Conservation (phyloP, 2,329 filamentous ascomycete species). For the Bimuria novae-zelandiae region DNA sequence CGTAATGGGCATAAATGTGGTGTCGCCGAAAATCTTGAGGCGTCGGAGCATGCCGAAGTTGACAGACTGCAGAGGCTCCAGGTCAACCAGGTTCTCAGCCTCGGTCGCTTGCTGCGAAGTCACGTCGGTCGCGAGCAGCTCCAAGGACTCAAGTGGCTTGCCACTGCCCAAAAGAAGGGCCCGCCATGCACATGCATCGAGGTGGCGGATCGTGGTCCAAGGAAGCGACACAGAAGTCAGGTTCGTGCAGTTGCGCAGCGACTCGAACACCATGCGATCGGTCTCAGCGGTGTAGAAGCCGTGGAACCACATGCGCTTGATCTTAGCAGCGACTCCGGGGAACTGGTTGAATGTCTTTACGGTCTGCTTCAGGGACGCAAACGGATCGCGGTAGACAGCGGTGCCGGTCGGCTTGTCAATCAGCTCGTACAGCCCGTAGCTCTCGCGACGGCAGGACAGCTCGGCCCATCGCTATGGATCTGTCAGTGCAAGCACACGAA, state of each 20-base stretch:
- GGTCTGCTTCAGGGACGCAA: slow-evolving; percentile 54
- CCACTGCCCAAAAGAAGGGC: slow-evolving; percentile 52
- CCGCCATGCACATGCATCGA: slow-evolving; percentile 54
- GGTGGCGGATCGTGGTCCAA: slow-evolving; percentile 58
- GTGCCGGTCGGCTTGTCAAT: slow-evolving; percentile 53
- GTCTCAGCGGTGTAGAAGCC: slow-evolving; percentile 59
- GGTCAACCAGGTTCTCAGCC: slow-evolving; percentile 48
- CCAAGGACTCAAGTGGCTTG: slow-evolving; percentile 54
- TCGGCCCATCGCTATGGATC: slow-evolving; percentile 56
- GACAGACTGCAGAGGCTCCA: slow-evolving; percentile 52
- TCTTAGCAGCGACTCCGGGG: slow-evolving; percentile 53
- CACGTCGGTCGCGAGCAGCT: slow-evolving; percentile 57
- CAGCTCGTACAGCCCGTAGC: slow-evolving; percentile 54
- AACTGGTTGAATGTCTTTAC: slow-evolving; percentile 52
- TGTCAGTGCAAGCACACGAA: slow-evolving; percentile 17
- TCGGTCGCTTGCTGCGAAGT: slow-evolving; percentile 50
- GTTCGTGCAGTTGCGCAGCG: slow-evolving; percentile 53
- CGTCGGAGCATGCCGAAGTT: slow-evolving; percentile 56
- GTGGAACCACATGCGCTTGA: slow-evolving; percentile 60
- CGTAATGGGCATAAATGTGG: slow-evolving; percentile 56
- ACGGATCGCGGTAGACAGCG: slow-evolving; percentile 59
- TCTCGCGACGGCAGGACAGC: slow-evolving; percentile 50
- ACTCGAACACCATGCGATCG: slow-evolving; percentile 54
- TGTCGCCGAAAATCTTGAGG: slow-evolving; percentile 61
- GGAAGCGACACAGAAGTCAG: slow-evolving; percentile 56